Evolutionary conservation across 306 rosid genomes (phyloP), one percentile per base, ranked within the genome.

Genomic region (Lathyrus aphaca): DNA sequence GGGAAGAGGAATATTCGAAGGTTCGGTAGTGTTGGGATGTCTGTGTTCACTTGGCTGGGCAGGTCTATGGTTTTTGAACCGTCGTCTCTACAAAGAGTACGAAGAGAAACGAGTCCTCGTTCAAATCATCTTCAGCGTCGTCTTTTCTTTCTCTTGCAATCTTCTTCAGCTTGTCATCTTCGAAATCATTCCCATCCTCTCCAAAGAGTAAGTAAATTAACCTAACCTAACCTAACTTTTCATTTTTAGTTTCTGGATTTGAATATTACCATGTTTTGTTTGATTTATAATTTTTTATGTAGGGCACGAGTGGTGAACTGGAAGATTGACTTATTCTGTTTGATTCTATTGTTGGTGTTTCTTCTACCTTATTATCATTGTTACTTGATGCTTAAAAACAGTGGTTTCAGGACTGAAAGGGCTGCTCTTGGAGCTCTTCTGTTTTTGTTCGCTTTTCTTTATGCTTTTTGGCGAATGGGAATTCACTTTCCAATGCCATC

Each of bases 401-500:
- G 37, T 60, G 96, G 91, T 43, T 37, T 92, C 0, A 83, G 27
- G 89, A 89, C 86, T 58, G 91, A 89, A 50, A 85, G 98, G 67
- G 97, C 97, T 76, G 88, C 92, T 17, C 83, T 87, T 65, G 98
- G 90, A 19, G 91, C 97, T 27, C 38, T 75, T 66, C 56, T 90
- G 58, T 90, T 94, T 79, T 72, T 94, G 82, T 63, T 91, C 38
- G 96, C 92, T 23, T 21, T 23, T 23, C 27, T 23, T 23, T 23
- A 23, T 23, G 27, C 27, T 23, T 23, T 23, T 23, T 23, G 27
- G 99, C 86, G 96, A 4, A 91, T 88, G 96, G 99, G 99, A 13
- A 86, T 94, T 82, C 99, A 94, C 85, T 94, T 94, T 66, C 97
- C 97, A 0, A 94, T 88, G 97, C 96, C 99, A 19, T 88, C 96